These are phyloP conservation scores for Rhodomyrtus tomentosa DNA, from an alignment of 345 rosid species.

Conservation along the genomic window DNA sequence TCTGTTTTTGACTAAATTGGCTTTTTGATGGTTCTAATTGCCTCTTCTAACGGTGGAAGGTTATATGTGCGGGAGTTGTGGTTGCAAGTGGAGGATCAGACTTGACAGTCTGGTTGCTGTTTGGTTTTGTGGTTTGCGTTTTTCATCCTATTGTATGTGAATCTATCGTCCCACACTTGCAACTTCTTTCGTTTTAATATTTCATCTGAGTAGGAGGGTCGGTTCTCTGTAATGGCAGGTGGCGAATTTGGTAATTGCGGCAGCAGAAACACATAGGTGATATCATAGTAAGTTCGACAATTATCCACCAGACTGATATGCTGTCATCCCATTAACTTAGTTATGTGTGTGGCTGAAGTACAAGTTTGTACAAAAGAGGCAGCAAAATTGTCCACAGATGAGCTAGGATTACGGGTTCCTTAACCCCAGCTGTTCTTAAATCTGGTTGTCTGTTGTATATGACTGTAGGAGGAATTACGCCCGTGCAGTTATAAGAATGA, in stretches of 20 bases:
- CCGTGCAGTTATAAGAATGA: no score
- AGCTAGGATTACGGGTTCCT: no score
- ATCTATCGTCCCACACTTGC: background rate
- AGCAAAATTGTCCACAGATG: background rate
- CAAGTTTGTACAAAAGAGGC: background rate
- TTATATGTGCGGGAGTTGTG: conserved; percentile 49
- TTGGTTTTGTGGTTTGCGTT: conserved; percentile 43
- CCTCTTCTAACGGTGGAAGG: conserved; percentile 20
- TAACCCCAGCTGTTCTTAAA: no score
- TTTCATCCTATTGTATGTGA: background rate
- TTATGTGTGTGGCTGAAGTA: background rate
- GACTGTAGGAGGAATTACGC: no score
- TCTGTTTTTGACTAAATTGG: background rate
- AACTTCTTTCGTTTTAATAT: background rate
- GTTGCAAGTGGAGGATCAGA: conserved; percentile 68
- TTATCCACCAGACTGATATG: conserved; percentile 39
- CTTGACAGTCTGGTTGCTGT: conserved; percentile 48
- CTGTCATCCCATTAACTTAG: conserved; percentile 37
- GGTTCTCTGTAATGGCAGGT: conserved; percentile 30
- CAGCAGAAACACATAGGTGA: conserved; percentile 73
- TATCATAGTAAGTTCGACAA: conserved; percentile 47
- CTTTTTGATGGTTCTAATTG: background rate
- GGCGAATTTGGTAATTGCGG: conserved; percentile 47
- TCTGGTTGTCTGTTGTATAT: no score
- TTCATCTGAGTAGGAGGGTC: background rate